Evolutionary conservation across 2,329 filamentous ascomycete species (phyloP).

Genomic region (Sclerotinia minor): DNA sequence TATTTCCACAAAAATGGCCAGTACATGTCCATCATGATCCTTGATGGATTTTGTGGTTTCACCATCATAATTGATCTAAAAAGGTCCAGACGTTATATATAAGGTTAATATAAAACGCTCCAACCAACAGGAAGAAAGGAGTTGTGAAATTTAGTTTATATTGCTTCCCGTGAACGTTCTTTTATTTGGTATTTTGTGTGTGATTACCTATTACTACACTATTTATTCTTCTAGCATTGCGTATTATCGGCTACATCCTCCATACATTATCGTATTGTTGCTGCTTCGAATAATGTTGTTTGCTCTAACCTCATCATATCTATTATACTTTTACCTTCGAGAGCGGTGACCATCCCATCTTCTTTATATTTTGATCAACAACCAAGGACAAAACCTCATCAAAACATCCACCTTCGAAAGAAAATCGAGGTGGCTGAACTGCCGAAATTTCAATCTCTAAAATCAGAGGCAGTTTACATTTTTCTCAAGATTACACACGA

Average conservation of each 20-base stretch:
- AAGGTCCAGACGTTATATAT: constrained; percentile 20
- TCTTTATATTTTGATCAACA: background rate
- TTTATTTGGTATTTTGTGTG: background rate
- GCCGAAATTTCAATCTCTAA: background rate
- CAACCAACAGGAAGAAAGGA: constrained; percentile 8
- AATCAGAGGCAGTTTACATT: constrained; percentile 8
- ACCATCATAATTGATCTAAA: constrained; percentile 5
- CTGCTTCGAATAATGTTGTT: constrained; percentile 14
- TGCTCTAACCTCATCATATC: constrained; percentile 2
- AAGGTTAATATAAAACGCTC: constrained; percentile 7
- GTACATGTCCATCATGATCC: background rate
- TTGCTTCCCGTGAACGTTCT: background rate
- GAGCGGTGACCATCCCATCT: constrained; percentile 18
- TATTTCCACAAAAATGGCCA: background rate
- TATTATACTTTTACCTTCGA: background rate
- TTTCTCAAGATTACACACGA: constrained; percentile 7
- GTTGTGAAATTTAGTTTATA: background rate
- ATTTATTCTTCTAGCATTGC: background rate
- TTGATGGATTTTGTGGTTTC: constrained; percentile 15
- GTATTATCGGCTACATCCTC: background rate
- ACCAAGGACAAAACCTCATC: background rate
- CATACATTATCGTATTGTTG: background rate
- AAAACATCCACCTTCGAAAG: constrained; percentile 6
- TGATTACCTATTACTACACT: background rate
- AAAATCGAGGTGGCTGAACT: constrained; percentile 23